Evolutionary conservation across 2,329 filamentous ascomycete species (phyloP).

Genomic region (Periconia sp.): DNA sequence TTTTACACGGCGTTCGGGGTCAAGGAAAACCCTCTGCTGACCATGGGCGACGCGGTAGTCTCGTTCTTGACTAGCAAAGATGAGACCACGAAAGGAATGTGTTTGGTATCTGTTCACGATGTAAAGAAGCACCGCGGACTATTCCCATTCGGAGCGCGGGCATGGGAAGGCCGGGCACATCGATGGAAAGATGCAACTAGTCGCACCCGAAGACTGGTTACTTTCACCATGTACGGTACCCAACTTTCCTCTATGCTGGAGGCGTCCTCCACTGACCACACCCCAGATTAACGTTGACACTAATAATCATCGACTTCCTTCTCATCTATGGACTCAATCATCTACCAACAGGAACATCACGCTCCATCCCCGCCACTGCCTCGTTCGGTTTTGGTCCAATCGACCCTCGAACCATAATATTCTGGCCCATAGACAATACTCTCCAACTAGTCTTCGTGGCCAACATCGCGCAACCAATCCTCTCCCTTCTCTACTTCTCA

Average conservation of each 20-base stretch:
- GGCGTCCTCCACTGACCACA: neutral
- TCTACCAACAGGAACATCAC: neutral
- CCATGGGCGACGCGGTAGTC: conserved; percentile 24
- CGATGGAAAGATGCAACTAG: conserved; percentile 17
- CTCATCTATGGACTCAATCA: conserved; percentile 3
- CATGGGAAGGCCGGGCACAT: conserved; percentile 9
- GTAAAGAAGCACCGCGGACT: conserved; percentile 2
- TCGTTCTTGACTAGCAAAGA: conserved; percentile 19
- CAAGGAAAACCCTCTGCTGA: conserved; percentile 21
- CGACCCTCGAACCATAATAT: conserved; percentile 10
- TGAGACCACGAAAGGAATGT: conserved; percentile 14
- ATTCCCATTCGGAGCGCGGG: conserved; percentile 4
- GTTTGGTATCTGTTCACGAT: conserved; percentile 11
- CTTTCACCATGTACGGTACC: neutral
- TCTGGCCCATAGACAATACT: neutral
- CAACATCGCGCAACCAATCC: conserved; percentile 50
- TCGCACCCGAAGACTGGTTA: conserved; percentile 9
- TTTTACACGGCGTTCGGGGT: conserved; percentile 14
- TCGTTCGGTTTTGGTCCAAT: conserved; percentile 13
- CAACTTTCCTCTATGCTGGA: neutral
- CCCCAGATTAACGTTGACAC: neutral
- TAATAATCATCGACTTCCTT: neutral
- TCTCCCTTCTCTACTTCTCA: conserved; percentile 51
- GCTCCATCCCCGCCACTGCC: too few relatives aligned
- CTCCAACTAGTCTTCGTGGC: conserved; percentile 30